Evolutionary conservation across 331 rosid genomes (phyloP).

Genomic region (Prunus yedoensis): DNA sequence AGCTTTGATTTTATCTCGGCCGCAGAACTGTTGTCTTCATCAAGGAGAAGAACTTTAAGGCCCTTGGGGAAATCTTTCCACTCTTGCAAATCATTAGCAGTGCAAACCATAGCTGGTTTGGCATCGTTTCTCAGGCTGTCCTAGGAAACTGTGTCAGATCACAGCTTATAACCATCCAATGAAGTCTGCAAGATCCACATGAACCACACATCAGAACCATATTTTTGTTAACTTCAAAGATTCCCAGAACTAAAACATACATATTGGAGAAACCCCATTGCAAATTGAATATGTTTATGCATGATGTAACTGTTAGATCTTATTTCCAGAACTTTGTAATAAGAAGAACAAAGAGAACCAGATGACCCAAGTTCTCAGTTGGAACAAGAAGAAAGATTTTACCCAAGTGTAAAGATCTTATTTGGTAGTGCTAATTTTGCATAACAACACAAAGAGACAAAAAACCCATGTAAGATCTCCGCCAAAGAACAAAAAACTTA

Average conservation of each 20-base stretch:
- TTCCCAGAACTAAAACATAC: not conserved
- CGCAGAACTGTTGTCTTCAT: constrained; percentile 69
- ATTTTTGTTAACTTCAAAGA: not conserved
- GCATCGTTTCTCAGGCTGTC: constrained; percentile 79
- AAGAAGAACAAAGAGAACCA: not conserved
- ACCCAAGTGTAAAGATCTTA: constrained; percentile 27
- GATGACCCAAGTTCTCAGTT: not conserved
- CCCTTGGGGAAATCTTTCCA: constrained; percentile 99
- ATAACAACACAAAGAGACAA: constrained; percentile 30
- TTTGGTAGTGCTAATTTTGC: constrained; percentile 22
- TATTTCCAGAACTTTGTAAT: not conserved
- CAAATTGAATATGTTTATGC: constrained; percentile 19
- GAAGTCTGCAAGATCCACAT: constrained; percentile 50
- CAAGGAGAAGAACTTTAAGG: constrained; percentile 89
- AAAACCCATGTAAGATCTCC: constrained; percentile 32
- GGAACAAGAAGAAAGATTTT: constrained; percentile 8
- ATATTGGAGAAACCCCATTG: constrained; percentile 15
- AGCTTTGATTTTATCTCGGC: constrained; percentile 72
- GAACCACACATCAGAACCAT: constrained; percentile 28
- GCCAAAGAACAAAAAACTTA: constrained; percentile 5
- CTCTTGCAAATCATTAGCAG: constrained; percentile 82
- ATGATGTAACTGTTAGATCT: not conserved
- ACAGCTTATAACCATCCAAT: constrained; percentile 29
- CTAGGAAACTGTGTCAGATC: constrained; percentile 26
- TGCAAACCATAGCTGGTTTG: constrained; percentile 99